Percentiles rank a stretch among this genome's conserved stretches.
Evolutionary conservation across 2,329 filamentous ascomycete genomes (phyloP).

Genomic region (Trichophyton equinum): DNA sequence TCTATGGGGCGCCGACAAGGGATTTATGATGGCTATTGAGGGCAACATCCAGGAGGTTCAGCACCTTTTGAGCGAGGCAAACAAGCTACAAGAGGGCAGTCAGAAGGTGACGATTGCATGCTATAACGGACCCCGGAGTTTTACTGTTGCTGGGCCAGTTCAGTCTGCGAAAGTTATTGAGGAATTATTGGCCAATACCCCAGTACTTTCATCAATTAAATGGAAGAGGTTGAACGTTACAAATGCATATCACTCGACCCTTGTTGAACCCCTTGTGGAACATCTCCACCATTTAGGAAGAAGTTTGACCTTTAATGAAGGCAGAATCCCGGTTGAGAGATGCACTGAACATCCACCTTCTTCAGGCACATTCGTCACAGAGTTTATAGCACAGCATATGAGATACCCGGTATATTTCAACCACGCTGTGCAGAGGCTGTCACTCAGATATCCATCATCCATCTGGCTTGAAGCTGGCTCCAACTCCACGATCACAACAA

Average conservation of each 20-base stretch:
- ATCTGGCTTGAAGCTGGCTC: conserved; percentile 36
- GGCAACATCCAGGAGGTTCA: not conserved
- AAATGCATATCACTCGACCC: conserved; percentile 32
- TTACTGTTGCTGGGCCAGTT: conserved; percentile 7
- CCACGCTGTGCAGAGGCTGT: conserved; percentile 32
- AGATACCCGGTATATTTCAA: conserved; percentile 35
- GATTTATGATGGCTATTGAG: conserved; percentile 23
- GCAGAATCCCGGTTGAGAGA: conserved; percentile 17
- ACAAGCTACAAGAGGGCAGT: conserved; percentile 7
- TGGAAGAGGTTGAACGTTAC: conserved; percentile 25
- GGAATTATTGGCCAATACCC: conserved; percentile 15
- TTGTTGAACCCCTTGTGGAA: conserved; percentile 20
- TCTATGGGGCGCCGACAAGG: conserved; percentile 23
- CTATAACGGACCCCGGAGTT: conserved; percentile 14
- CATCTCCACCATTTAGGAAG: conserved; percentile 12
- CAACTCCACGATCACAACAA: conserved; percentile 19
- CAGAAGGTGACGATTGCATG: conserved; percentile 19
- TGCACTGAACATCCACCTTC: conserved; percentile 5
- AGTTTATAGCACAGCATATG: conserved; percentile 26
- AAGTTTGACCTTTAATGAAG: conserved; percentile 14
- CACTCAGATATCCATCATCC: conserved; percentile 16
- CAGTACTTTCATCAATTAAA: conserved; percentile 4
- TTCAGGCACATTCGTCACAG: not conserved
- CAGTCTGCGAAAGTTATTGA: conserved; percentile 11
- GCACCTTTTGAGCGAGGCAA: conserved; percentile 21